phyloP scores from a whole-genome alignment of 139 green algal genomes.

The Coccomyxa sp. region DNA sequence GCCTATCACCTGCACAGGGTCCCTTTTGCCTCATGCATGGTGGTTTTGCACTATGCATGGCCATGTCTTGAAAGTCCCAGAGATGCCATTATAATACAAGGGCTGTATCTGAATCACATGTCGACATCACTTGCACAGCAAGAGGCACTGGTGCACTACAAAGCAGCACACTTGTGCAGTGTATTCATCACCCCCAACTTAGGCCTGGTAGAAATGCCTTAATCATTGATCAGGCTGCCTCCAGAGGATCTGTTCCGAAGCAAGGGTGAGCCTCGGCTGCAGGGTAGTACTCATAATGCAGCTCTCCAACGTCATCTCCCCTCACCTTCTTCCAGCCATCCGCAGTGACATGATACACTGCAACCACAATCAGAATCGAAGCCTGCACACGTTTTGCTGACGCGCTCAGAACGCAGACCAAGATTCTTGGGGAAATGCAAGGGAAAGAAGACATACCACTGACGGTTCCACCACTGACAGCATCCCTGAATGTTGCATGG shows the following conservation, averaged over 20 bases:
- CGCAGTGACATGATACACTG: constrained; percentile 96
- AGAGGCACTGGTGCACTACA: no score
- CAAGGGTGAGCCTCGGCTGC: constrained; percentile 14
- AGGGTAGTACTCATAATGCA: constrained; percentile 79
- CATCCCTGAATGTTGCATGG: constrained; percentile 97
- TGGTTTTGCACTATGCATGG: no score
- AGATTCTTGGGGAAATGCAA: background rate
- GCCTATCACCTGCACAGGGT: no score
- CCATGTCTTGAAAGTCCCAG: no score
- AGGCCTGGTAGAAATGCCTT: background rate
- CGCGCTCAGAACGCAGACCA: background rate
- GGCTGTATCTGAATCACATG: no score
- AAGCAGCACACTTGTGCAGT: no score
- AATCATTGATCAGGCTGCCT: no score
- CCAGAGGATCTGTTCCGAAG: background rate
- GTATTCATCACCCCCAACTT: no score
- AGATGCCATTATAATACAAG: no score
- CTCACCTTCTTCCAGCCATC: constrained; percentile 95
- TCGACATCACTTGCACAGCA: no score
- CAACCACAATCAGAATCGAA: background rate
- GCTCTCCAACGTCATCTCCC: constrained; percentile 92
- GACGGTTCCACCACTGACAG: constrained; percentile 92
- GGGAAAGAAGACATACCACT: constrained; percentile 50
- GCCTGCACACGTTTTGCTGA: background rate
- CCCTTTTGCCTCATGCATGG: no score